A percentile compares a stretch with the other conserved stretches of the same genome.
phyloP scores from a whole-genome alignment of 2,329 filamentous ascomycete genomes.

The Sarocladiaceae sp. region DNA sequence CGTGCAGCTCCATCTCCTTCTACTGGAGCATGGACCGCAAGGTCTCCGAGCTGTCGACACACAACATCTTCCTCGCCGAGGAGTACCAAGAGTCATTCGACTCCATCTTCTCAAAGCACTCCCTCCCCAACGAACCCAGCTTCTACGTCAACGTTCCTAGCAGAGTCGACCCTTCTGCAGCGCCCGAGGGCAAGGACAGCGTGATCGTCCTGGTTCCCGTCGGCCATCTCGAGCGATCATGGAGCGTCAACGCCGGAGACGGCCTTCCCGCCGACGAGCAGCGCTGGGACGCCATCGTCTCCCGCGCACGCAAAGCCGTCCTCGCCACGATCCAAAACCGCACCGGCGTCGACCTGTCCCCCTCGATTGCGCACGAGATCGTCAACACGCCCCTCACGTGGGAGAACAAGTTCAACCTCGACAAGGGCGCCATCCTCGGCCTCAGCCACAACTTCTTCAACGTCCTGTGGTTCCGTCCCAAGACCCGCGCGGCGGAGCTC shows the following conservation, averaged over 20 bases:
- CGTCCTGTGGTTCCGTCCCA: slow-evolving; percentile 59
- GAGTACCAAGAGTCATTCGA: slow-evolving; percentile 69
- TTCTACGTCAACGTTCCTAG: slow-evolving; percentile 76
- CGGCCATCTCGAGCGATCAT: slow-evolving; percentile 55
- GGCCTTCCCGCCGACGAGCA: slow-evolving; percentile 31
- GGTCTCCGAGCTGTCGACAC: slow-evolving; percentile 57
- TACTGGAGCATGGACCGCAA: slow-evolving; percentile 62
- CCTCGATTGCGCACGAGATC: slow-evolving; percentile 51
- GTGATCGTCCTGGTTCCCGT: slow-evolving; percentile 67
- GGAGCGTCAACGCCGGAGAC: slow-evolving; percentile 21
- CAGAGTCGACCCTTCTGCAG: slow-evolving; percentile 60
- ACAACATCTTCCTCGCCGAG: slow-evolving; percentile 74
- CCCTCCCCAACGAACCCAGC: slow-evolving; percentile 60
- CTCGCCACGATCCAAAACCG: slow-evolving; percentile 53
- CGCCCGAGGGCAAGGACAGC: slow-evolving; percentile 57
- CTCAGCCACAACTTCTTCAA: slow-evolving; percentile 70
- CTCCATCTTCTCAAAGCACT: slow-evolving; percentile 64
- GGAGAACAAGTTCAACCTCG: slow-evolving; percentile 64
- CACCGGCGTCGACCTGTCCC: slow-evolving; percentile 45
- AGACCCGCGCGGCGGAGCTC: slow-evolving; percentile 45
- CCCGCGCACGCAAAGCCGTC: slow-evolving; percentile 53
- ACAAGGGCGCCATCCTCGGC: slow-evolving; percentile 68
- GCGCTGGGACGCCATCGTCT: slow-evolving; percentile 57
- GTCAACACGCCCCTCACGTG: slow-evolving; percentile 61
- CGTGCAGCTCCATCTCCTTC: slow-evolving; percentile 69